A percentile compares a stretch with the other conserved stretches of the same genome.
These are phyloP conservation scores for Acmispon strigosus DNA, from an alignment of 306 rosid species.

Conservation along the genomic window DNA sequence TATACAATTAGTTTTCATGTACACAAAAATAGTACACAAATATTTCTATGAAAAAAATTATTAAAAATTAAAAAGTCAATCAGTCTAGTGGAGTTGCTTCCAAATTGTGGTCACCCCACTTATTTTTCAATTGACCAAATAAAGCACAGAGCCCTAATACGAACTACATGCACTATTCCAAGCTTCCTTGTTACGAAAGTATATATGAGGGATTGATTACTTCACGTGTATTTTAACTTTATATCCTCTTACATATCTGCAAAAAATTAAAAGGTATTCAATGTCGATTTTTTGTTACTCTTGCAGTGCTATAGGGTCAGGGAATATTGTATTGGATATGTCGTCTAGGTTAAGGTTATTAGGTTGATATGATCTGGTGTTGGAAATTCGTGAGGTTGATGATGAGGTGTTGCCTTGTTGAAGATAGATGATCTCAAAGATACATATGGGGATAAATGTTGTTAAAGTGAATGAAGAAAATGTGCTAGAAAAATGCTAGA, in stretches of 20 bases:
- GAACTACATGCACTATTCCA: slow-evolving; percentile 32
- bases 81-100: neutral
- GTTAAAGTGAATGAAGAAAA: too few species aligned
- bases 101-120: slow-evolving; percentile 24
- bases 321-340: neutral
- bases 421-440: too few species aligned
- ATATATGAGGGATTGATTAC: neutral
- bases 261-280: neutral
- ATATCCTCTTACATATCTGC: neutral
- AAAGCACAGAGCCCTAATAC: neutral
- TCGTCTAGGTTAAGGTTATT: neutral
- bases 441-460: too few species aligned
- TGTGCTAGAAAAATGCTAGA: too few species aligned
- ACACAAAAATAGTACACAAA: too few species aligned
- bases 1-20: too few species aligned
- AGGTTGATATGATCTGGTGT: neutral
- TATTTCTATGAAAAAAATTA: too few species aligned
- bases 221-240: slow-evolving; percentile 35
- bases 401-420: neutral
- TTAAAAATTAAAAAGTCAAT: neutral
- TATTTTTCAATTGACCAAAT: neutral
- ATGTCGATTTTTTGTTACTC: slow-evolving; percentile 14
- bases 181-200: slow-evolving; percentile 31
- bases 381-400: neutral
- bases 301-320: neutral